Base-by-base conservation (phyloP, 2,329 filamentous ascomycete genomes). In the Scedosporium boydii region DNA sequence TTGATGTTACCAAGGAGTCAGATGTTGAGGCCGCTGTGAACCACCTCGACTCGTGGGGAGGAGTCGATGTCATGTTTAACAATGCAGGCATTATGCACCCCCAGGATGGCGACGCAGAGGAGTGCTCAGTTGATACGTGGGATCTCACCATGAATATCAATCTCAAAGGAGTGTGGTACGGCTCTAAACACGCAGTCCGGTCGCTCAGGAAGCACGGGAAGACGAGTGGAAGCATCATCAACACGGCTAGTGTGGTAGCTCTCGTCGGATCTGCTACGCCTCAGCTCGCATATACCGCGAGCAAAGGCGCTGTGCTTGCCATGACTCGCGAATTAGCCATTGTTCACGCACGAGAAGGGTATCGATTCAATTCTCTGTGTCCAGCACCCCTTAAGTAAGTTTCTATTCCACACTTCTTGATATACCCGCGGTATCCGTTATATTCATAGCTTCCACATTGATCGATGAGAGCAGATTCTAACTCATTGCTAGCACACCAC, bases 81-180 rank as follows among this genome's bases (percentile, higher is more conserved):
- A 91, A 91, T 69, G 88, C 88, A 16, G 88, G 88, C 16, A 91
- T 91, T 68, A 91, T 91, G 88, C 88, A 91, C 71, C 81, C 80
- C 23, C 79, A 88, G 63, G 83, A 86, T 66, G 80, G 77, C 3
- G 81, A 86, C 70, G 87, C 88, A 18, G 77, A 90, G 67, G 81
- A 86, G 68, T 90, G 87, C 1, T 81, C 86, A 1, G 88, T 90
- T 75, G 84, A 85, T 70, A 88, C 91, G 73, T 91, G 88, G 88
- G 87, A 91, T 66, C 72, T 90, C 63, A 91, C 88, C 0, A 87
- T 89, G 65, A 84, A 82, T 63, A 89, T 91, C 73, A 91, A 91
- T 69, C 88, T 91, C 67, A 91, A 91, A 78, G 88, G 88, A 48
- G 88, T 91, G 10, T 91, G 88, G 88, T 91, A 83, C 68, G 88